These are phyloP conservation scores for Mycena filopes DNA, from an alignment of 768 basidiomycete genomes.

Conservation along the genomic window DNA sequence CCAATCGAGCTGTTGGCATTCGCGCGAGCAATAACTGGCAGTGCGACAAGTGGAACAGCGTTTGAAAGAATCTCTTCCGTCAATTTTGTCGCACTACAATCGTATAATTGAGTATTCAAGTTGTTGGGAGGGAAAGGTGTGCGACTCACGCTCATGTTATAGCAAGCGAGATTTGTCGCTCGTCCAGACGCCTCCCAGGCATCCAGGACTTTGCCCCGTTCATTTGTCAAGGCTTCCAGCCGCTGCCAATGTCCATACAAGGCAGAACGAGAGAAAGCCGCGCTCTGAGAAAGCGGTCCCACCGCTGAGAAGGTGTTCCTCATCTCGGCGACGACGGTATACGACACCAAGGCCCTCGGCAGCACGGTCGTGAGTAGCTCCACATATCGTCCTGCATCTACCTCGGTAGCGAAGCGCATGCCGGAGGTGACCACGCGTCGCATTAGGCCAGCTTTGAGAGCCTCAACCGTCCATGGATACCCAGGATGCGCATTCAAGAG, in stretches of 20 bases:
- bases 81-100: constrained; percentile 19
- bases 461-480: constrained; percentile 16
- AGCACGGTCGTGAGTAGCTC: constrained; percentile 12
- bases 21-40: constrained; percentile 10
- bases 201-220: background rate
- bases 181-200: constrained; percentile 13
- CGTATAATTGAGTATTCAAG: background rate
- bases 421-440: constrained; percentile 2
- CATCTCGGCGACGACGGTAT: constrained; percentile 14
- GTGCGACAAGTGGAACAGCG: constrained; percentile 7
- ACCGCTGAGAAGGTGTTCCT: constrained; percentile 12
- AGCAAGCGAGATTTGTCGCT: constrained; percentile 8
- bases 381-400: constrained; percentile 4
- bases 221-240: constrained; percentile 9
- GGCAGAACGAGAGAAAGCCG: constrained; percentile 8
- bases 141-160: constrained; percentile 12
- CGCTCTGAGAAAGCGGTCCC: constrained; percentile 2
- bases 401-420: background rate
- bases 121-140: no score
- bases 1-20: constrained; percentile 17
- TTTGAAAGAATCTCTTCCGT: constrained; percentile 8
- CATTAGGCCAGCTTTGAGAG: constrained; percentile 13
- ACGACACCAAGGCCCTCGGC: constrained; percentile 10
- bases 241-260: constrained; percentile 8
- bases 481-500: constrained; percentile 5